Evolutionary conservation across 495 filamentous ascomycete species (phyloP).

Genomic region (Chaetomium fimeti): DNA sequence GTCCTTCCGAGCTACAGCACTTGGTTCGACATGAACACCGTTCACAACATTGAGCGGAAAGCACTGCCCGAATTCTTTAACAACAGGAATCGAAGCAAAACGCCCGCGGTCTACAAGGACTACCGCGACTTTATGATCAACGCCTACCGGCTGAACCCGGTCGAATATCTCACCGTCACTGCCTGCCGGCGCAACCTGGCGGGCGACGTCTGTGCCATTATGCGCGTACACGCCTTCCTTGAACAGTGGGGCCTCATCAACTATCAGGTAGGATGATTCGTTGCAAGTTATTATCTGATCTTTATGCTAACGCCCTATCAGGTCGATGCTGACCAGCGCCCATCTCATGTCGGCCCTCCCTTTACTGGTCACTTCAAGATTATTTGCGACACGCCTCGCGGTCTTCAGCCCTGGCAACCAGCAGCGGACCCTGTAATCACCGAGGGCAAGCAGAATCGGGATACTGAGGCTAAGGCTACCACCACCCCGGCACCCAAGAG

Average conservation of each 20-base stretch:
- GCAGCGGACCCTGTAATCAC: slow-evolving; percentile 66
- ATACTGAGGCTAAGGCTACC: slow-evolving; percentile 69
- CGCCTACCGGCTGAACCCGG: slow-evolving; percentile 90
- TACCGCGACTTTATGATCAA: slow-evolving; percentile 99
- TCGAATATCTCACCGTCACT: slow-evolving; percentile 95
- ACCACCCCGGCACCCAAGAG: slow-evolving; percentile 66
- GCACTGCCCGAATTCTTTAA: slow-evolving; percentile 97
- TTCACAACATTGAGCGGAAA: slow-evolving; percentile 86
- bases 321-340: slow-evolving; percentile 93
- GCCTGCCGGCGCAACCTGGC: slow-evolving; percentile 95
- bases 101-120: slow-evolving; percentile 94
- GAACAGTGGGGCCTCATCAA: slow-evolving; percentile 99
- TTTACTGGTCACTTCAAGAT: slow-evolving; percentile 97
- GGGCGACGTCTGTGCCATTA: slow-evolving; percentile 97
- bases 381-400: slow-evolving; percentile 89
- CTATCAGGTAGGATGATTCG: slow-evolving; percentile 70
- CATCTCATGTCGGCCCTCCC: slow-evolving; percentile 92
- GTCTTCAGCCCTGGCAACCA: slow-evolving; percentile 91
- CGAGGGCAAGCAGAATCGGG: slow-evolving; percentile 67
- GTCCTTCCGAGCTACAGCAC: slow-evolving; percentile 93
- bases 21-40: slow-evolving; percentile 97
- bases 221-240: slow-evolving; percentile 97
- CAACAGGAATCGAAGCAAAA: slow-evolving; percentile 95
- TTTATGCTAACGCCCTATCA: slow-evolving; percentile 42
- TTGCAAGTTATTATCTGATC: background rate